Evolutionary conservation across 306 rosid species (phyloP), one percentile per base, ranked within the genome.

Genomic region (Vigna hirtella): DNA sequence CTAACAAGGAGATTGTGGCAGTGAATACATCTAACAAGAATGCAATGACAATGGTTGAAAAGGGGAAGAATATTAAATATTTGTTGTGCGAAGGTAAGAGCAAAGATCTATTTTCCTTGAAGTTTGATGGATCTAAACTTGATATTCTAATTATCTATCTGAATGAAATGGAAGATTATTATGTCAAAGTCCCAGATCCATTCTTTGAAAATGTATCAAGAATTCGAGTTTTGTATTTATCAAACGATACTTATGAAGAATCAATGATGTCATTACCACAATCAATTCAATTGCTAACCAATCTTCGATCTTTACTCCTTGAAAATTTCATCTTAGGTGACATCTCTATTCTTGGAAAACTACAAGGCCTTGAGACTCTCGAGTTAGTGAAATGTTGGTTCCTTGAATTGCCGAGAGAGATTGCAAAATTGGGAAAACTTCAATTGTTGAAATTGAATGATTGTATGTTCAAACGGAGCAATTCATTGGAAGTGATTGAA

Each of bases 351-450:
- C 2, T 79, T 15, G 77, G 22, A 66, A 49, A 3, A 5, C 12
- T 84, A 1, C n/a, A 3, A 0, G 42, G 36, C 1, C 68, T 84
- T 8, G 77, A 72, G 42, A 42, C 50, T 15, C 77, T 84, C 20
- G 82, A 73, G 2, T 66, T 84, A 17, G 0, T 0, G 0, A 0
- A 0, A 0, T 76, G 87, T 24, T 0, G 0, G 0, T 3, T 74
- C 0, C 0, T 0, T 63, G 66, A 79, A 53, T 4, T 83, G 17
- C 78, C 87, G 0, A 1, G 0, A 1, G 11, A 3, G 22, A 43
- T 84, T 5, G 0, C 0, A 2, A 0, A 65, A 28, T 0, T 80
- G 0, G 0, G 1, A 26, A 83, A 52, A 16, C 28, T 79, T 4
- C 73, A 13, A 62, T 68, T 83, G 9, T 62, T 78, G 74, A 18